These are phyloP conservation scores for Trichosporon inkin DNA, from an alignment of 1,284 basidiomycete genomes.

Conservation along the genomic window DNA sequence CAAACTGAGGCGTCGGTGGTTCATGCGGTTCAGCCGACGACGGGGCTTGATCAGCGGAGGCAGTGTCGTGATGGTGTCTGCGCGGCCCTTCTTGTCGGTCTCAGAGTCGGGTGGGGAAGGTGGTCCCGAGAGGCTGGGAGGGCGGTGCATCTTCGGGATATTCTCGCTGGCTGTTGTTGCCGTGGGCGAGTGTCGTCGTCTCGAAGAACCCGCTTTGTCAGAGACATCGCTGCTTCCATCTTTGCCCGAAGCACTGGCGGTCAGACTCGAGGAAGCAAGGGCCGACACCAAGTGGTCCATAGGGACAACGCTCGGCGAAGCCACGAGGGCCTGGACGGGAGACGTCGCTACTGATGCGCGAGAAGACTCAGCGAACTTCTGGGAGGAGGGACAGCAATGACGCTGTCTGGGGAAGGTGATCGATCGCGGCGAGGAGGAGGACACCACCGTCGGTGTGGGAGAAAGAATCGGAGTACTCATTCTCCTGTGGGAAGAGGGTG, in stretches of 20 bases:
- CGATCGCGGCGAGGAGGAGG: slow-evolving; percentile 1
- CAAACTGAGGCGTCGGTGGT: slow-evolving; percentile 1
- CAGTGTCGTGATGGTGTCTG: neutral
- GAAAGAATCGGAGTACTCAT: slow-evolving; percentile 2
- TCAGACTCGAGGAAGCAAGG: neutral
- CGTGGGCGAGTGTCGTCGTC: neutral
- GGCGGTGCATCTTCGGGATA: neutral
- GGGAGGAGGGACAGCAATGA: neutral
- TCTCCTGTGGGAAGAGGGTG: neutral
- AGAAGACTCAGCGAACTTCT: neutral
- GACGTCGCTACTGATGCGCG: neutral
- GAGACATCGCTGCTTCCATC: neutral
- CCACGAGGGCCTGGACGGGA: neutral
- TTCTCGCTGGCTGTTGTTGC: neutral
- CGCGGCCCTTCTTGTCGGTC: neutral
- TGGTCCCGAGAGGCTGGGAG: neutral
- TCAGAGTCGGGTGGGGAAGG: slow-evolving; percentile 6
- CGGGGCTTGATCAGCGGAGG: slow-evolving; percentile 4
- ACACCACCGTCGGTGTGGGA: neutral
- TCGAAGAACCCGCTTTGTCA: neutral
- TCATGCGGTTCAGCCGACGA: neutral
- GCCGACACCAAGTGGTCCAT: neutral
- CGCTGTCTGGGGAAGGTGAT: neutral
- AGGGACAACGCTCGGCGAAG: neutral
- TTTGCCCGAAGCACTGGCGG: neutral